Evolutionary conservation across 2,329 filamentous ascomycete genomes (phyloP).

Genomic region (Venturia oleaginea): DNA sequence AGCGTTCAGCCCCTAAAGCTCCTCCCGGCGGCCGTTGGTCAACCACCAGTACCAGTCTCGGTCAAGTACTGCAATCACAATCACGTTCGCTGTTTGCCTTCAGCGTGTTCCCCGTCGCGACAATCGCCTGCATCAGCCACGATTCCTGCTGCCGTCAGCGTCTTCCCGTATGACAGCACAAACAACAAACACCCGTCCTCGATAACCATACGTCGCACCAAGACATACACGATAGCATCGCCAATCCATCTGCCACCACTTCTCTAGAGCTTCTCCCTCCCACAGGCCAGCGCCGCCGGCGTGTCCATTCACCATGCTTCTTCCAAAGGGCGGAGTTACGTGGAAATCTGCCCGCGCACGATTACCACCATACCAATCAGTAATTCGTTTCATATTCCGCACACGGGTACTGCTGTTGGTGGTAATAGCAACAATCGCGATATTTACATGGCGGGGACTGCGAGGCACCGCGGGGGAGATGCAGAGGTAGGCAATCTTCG

Average conservation of each 20-base stretch:
- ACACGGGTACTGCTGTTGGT: slow-evolving; percentile 70
- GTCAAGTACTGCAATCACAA: too few species aligned
- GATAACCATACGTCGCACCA: neutral
- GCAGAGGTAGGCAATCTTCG: slow-evolving; percentile 60
- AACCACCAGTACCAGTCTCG: too few species aligned
- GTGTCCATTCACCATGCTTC: slow-evolving; percentile 55
- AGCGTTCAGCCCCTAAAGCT: too few species aligned
- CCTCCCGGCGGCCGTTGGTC: too few species aligned
- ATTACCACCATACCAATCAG: slow-evolving; percentile 65
- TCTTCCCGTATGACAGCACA: neutral
- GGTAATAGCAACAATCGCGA: slow-evolving; percentile 57
- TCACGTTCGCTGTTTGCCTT: too few species aligned
- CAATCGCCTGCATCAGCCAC: neutral
- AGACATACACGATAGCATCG: neutral
- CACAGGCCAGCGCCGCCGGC: neutral
- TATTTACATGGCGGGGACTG: slow-evolving; percentile 84
- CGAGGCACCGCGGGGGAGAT: slow-evolving; percentile 73
- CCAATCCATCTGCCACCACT: neutral
- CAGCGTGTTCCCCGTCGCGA: neutral
- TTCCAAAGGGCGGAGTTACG: slow-evolving; percentile 79
- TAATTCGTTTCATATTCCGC: slow-evolving; percentile 55
- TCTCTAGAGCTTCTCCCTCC: neutral
- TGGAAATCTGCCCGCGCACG: slow-evolving; percentile 84
- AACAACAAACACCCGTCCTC: neutral
- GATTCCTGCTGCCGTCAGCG: neutral